These are phyloP conservation scores for Lachancea quebecensis DNA, from an alignment of 805 yeast species.

Conservation along the genomic window DNA sequence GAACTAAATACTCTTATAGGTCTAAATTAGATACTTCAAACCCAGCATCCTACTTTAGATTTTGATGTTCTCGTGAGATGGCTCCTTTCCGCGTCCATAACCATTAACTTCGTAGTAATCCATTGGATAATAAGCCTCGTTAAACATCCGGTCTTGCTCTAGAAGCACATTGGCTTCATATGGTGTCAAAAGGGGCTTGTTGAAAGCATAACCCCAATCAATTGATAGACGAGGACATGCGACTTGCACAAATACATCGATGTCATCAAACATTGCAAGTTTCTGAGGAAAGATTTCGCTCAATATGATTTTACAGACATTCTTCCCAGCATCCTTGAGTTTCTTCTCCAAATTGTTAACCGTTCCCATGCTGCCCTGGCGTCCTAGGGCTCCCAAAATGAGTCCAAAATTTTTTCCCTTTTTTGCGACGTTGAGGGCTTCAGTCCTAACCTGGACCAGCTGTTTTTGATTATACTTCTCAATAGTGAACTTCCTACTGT, in stretches of 20 bases:
- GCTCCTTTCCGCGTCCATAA: conserved; percentile 79
- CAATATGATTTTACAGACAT: conserved; percentile 72
- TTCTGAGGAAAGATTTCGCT: conserved; percentile 94
- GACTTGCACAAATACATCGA: conserved; percentile 93
- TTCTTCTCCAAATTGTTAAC: conserved; percentile 55
- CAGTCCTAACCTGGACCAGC: conserved; percentile 63
- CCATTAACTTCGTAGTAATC: conserved; percentile 89
- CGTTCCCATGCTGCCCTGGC: conserved; percentile 87
- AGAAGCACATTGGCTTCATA: conserved; percentile 92
- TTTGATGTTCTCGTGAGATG: conserved; percentile 32
- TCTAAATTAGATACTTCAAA: conserved; percentile 36
- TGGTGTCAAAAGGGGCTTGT: conserved; percentile 86
- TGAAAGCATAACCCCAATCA: conserved; percentile 98
- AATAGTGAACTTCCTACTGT: conserved; percentile 80
- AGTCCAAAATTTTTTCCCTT: conserved; percentile 67
- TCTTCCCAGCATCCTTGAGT: conserved; percentile 48
- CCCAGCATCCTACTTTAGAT: not conserved
- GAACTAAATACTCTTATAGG: conserved; percentile 71
- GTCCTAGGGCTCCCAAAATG: conserved; percentile 86
- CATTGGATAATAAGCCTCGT: conserved; percentile 76
- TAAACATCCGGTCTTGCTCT: conserved; percentile 62
- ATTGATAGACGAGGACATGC: conserved; percentile 95
- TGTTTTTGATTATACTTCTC: conserved; percentile 86
- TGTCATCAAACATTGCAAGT: conserved; percentile 82
- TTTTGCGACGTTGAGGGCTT: conserved; percentile 62